Evolutionary conservation across 2,329 filamentous ascomycete genomes (phyloP), one percentile per base, ranked within the genome.

Genomic region (Colletotrichum sansevieriae): DNA sequence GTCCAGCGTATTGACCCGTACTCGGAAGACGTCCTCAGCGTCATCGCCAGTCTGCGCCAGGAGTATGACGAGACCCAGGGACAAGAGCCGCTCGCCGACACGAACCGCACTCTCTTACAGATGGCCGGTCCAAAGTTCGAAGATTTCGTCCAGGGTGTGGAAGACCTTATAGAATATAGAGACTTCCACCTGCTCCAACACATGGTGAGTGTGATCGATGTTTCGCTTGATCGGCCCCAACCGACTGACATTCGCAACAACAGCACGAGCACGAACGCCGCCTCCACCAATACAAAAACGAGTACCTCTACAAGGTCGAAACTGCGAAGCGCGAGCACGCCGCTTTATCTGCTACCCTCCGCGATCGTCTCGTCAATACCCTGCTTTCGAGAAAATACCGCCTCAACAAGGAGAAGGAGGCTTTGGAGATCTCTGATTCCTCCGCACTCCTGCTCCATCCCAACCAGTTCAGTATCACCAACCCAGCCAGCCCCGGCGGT

Each of bases 1-100:
- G 93, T 97, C 72, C 90, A 94, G 78, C 90, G 92, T 73, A 92
- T 96, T 60, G 92, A 97, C 75, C 92, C 93, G 1, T 97, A 97
- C 78, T 84, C 86, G 60, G 85, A 90, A 70, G 87, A 89, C 69
- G 89, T 93, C 56, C 85, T 97, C 54, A 91, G 94, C 71, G 88
- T 92, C 65, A 89, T 94, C 71, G 84, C 86, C 59, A 88, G 90
- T 73, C 81, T 91, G 75, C 87, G 88, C 67, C 83, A 85, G 70
- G 83, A 86, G 66, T 84, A 87, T 64, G 81, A 83, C 43, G 84
- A 85, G 59, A 83, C 83, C 11, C 78, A 82, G 70, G 79, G 78
- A 1, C 75, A 76, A 43, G 76, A 78, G 3, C 77, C 79, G 6
- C 76, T 82, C 58, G 78, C 79, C 18, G 82, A 83, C 43, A 77